Percentiles rank a stretch among this genome's conserved stretches.
Conservation (phyloP, 306 rosid species). For the Potentilla sterilis region DNA sequence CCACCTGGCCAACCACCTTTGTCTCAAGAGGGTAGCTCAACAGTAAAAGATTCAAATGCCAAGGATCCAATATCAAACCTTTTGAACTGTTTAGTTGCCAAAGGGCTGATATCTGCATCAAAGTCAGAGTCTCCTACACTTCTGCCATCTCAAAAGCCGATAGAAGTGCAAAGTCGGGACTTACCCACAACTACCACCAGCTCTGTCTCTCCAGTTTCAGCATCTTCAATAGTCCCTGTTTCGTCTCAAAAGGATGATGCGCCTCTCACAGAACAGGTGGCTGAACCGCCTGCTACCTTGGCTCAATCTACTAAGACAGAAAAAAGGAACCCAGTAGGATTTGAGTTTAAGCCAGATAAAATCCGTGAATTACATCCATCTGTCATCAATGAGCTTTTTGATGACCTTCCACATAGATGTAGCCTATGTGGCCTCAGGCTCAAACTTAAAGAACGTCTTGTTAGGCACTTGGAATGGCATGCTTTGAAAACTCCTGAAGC, state of each 20-base stretch:
- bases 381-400: slow-evolving; percentile 59
- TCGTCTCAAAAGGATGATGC: slow-evolving; percentile 38
- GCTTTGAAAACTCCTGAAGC: slow-evolving; percentile 39
- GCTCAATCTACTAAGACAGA: slow-evolving; percentile 42
- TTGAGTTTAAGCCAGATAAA: slow-evolving; percentile 61
- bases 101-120: slow-evolving; percentile 77
- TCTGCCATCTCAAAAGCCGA: slow-evolving; percentile 35
- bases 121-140: slow-evolving; percentile 40
- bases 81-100: slow-evolving; percentile 79
- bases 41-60: slow-evolving; percentile 42
- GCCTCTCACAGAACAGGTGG: slow-evolving; percentile 28
- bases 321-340: slow-evolving; percentile 54
- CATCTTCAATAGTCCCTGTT: slow-evolving; percentile 36
- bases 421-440: slow-evolving; percentile 56
- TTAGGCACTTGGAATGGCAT: slow-evolving; percentile 79
- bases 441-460: slow-evolving; percentile 48
- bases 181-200: slow-evolving; percentile 31
- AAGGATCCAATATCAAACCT: slow-evolving; percentile 71
- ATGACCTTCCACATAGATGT: slow-evolving; percentile 59
- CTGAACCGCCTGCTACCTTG: slow-evolving; percentile 29
- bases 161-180: slow-evolving; percentile 41
- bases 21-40: slow-evolving; percentile 39
- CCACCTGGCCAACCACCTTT: slow-evolving; percentile 39
- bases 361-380: slow-evolving; percentile 63
- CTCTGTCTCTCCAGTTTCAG: slow-evolving; percentile 45